phyloP scores from a whole-genome alignment of 352 stramenopile genomes.

The Lagenidium giganteum region DNA sequence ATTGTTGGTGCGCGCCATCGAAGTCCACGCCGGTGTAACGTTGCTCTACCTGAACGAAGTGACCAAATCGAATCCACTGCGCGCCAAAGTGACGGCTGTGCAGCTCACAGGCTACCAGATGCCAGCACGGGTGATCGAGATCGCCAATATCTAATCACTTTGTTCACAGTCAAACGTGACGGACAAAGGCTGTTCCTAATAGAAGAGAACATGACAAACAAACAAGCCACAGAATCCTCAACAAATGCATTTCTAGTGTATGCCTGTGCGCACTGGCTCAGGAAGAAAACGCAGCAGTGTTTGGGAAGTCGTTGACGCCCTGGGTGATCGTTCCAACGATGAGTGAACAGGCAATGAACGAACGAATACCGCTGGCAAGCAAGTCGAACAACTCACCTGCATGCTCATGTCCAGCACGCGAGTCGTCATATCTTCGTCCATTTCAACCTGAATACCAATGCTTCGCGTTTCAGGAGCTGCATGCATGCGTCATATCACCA shows the following conservation, averaged over 20 bases:
- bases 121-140: constrained; percentile 30
- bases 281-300: too few relatives aligned
- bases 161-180: too few relatives aligned
- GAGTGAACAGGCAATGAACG: too few relatives aligned
- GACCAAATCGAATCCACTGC: constrained; percentile 76
- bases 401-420: constrained; percentile 62
- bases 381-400: constrained; percentile 57
- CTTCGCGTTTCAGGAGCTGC: constrained; percentile 53
- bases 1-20: constrained; percentile 51
- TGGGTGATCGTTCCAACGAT: too few relatives aligned
- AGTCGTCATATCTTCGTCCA: constrained; percentile 83
- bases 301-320: too few relatives aligned
- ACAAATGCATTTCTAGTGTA: too few relatives aligned
- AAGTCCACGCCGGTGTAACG: constrained; percentile 59
- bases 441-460: constrained; percentile 68
- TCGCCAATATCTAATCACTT: constrained; percentile 65
- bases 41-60: constrained; percentile 78
- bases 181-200: too few relatives aligned
- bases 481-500: neutral
- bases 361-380: too few relatives aligned
- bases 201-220: neutral
- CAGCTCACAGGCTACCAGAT: constrained; percentile 71
- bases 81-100: constrained; percentile 57
- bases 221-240: too few relatives aligned
- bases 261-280: too few relatives aligned